phyloP scores from a whole-genome alignment of 768 basidiomycete species.

The Leccinellum luteum region DNA sequence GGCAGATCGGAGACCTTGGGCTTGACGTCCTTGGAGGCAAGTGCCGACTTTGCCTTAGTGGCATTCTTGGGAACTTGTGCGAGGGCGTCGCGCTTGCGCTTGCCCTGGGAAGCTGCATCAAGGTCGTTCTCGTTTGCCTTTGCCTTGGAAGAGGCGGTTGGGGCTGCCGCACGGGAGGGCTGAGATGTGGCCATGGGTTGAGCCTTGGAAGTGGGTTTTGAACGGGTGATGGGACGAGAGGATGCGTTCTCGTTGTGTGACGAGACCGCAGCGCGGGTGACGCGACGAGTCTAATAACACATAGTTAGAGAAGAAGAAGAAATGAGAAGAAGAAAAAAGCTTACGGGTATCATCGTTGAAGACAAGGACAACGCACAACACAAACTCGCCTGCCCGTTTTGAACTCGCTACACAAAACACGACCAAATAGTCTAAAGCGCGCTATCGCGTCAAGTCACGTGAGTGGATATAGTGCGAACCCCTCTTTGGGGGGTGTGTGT shows the following conservation, averaged over 20 bases:
- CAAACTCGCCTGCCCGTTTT: slow-evolving; percentile 33
- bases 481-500: slow-evolving; percentile 15
- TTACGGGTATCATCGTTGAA: slow-evolving; percentile 45
- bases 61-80: slow-evolving; percentile 66
- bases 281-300: slow-evolving; percentile 57
- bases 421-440: slow-evolving; percentile 31
- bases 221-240: slow-evolving; percentile 60
- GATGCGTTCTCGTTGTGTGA: slow-evolving; percentile 67
- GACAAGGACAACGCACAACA: slow-evolving; percentile 22
- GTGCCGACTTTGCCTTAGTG: slow-evolving; percentile 36
- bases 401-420: slow-evolving; percentile 36
- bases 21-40: slow-evolving; percentile 41
- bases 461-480: slow-evolving; percentile 13
- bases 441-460: slow-evolving; percentile 37
- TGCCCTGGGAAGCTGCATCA: slow-evolving; percentile 51
- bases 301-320: neutral
- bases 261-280: slow-evolving; percentile 53
- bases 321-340: slow-evolving; percentile 9
- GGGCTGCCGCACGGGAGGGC: slow-evolving; percentile 38
- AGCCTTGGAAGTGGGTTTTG: slow-evolving; percentile 50
- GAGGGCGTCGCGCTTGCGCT: slow-evolving; percentile 75
- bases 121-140: slow-evolving; percentile 40
- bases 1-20: slow-evolving; percentile 50
- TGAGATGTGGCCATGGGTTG: slow-evolving; percentile 35
- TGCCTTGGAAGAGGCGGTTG: slow-evolving; percentile 37